Base-by-base conservation (phyloP, 176 grass and related monocot genomes). In the Carex pumila region DNA sequence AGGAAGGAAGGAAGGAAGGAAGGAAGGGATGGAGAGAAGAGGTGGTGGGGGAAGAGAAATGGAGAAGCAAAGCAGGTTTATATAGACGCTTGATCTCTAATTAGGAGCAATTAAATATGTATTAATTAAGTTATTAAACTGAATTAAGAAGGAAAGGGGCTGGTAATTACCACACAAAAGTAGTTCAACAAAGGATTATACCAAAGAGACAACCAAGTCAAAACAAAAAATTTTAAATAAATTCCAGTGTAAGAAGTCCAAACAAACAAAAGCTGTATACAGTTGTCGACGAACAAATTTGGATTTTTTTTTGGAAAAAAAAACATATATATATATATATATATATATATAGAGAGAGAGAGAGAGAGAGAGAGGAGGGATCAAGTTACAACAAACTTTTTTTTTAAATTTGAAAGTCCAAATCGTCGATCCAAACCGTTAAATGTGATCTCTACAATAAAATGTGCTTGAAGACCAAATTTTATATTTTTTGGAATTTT, bases 51-150 rank as follows among this genome's bases (percentile, higher is more conserved):
- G 85, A 86, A 30, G 61, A 39, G 3, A 79, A 86, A 80, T 30
- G 59, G 74, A 81, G 56, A n/a, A 68, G 85, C 4, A 22, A 49
- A 34, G 62, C 9, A 31, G 75, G 85, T 81, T 71, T 86, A 71
- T 79, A 86, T 86, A 86, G 71, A 37, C 45, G 54, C 39, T 43
- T 72, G 1, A 71, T 39, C 18, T 43, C 49, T 31, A 60, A 81
- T 64, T 54, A 61, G 34, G 17, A 43, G 11, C 79, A 63, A 81
- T 81, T 63, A 22, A 21, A 6, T 32, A 59, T 60, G n/a, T 36
- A 25, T 25, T 25, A 60, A 60, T 60, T 80, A 41, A 5, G 17
- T 3, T 61, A 22, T 19, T 62, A 18, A 80, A 37, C 21, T 80
- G 19, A 37, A 81, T 31, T 45, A 63, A 57, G 8, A 43, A 62